These are phyloP conservation scores for Dactylellina haptotyla DNA, from an alignment of 2,329 filamentous ascomycete genomes.

Conservation along the genomic window DNA sequence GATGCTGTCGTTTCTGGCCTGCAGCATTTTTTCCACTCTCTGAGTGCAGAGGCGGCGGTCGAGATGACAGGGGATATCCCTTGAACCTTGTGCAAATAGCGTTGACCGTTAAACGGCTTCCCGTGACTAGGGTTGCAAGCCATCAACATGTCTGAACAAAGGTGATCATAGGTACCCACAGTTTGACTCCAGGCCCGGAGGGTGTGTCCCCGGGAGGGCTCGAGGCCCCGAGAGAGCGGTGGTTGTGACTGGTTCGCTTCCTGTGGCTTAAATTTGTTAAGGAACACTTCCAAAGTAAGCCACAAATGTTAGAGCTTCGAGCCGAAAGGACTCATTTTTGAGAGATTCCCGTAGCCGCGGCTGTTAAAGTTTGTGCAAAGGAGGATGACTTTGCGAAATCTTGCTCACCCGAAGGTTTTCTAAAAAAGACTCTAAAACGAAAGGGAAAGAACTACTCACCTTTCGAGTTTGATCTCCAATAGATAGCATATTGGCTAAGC, in stretches of 20 bases:
- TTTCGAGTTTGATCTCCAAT: conserved; percentile 16
- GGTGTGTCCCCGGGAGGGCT: conserved; percentile 11
- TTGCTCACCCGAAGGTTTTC: background rate
- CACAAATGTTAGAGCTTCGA: conserved; percentile 27
- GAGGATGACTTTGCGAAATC: background rate
- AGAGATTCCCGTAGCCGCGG: conserved; percentile 20
- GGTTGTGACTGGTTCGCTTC: conserved; percentile 13
- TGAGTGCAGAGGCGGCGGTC: background rate
- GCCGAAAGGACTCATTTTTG: conserved; percentile 8
- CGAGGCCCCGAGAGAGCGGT: background rate
- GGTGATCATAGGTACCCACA: background rate
- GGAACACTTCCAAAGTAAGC: conserved; percentile 19
- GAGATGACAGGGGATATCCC: conserved; percentile 34
- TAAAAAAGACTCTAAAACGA: conserved; percentile 9
- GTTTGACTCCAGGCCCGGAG: background rate
- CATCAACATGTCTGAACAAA: conserved; percentile 32
- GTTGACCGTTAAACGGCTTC: conserved; percentile 54
- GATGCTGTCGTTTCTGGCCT: conserved; percentile 41
- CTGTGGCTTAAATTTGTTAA: conserved; percentile 52
- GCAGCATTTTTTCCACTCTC: too few species aligned
- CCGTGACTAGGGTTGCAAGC: conserved; percentile 52
- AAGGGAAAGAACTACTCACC: conserved; percentile 1
- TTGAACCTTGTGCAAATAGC: conserved; percentile 51
- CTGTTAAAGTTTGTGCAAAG: conserved; percentile 12
- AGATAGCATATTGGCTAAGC: conserved; percentile 23